Conservation (phyloP, 148 eudicot genomes). For the Rhododendron mucronatum region DNA sequence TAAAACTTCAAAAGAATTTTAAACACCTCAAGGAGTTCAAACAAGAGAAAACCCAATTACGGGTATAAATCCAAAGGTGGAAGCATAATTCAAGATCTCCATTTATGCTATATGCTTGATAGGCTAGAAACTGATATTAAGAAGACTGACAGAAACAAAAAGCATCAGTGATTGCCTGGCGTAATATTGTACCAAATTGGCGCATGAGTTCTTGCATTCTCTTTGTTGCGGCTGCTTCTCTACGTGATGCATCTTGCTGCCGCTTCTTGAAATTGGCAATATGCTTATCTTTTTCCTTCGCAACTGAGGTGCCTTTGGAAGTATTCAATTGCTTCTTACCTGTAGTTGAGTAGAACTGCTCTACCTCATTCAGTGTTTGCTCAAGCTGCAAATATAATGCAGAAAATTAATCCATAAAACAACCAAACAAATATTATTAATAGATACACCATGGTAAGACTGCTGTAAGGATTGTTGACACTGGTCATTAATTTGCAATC, state of each 20-base stretch:
- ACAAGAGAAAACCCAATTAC: not conserved
- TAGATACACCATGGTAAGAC: not conserved
- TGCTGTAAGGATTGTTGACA: no score
- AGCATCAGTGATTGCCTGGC: constrained; percentile 41
- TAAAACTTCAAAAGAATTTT: not conserved
- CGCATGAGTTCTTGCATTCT: constrained; percentile 88
- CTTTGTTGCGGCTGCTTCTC: constrained; percentile 57
- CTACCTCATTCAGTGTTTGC: constrained; percentile 59
- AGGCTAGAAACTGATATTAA: not conserved
- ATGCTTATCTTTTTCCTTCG: constrained; percentile 58
- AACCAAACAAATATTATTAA: not conserved
- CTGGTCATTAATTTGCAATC: no score
- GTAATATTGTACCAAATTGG: constrained; percentile 54
- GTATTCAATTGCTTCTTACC: constrained; percentile 40
- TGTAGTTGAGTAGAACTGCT: constrained; percentile 49
- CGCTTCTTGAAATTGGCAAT: constrained; percentile 36
- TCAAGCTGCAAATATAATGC: constrained; percentile 52
- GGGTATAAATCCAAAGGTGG: not conserved
- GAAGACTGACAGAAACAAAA: not conserved
- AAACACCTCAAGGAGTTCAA: not conserved
- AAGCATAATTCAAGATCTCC: not conserved
- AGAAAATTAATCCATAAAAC: not conserved
- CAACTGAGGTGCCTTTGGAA: constrained; percentile 48
- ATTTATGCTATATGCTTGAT: not conserved
- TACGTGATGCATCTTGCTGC: constrained; percentile 45